Evolutionary conservation across 805 yeast genomes (phyloP).

Genomic region (Lipomyces yamanashiensis): DNA sequence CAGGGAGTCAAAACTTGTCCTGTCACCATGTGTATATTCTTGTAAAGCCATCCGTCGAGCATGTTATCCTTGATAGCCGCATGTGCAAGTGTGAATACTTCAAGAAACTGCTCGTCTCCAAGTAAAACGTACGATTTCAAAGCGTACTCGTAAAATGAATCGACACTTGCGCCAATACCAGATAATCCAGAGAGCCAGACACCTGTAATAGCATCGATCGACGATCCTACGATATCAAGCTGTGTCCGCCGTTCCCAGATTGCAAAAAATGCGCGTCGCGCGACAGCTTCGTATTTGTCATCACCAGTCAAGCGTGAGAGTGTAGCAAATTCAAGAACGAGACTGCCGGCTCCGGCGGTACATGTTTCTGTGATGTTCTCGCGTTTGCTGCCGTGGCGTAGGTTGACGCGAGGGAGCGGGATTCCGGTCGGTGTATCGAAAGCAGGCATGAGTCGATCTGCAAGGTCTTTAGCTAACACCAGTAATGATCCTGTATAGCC

Average conservation of each 20-base stretch:
- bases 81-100: constrained; percentile 65
- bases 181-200: constrained; percentile 63
- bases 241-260: constrained; percentile 71
- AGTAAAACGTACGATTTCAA: constrained; percentile 76
- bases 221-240: constrained; percentile 75
- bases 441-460: constrained; percentile 69
- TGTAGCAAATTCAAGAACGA: constrained; percentile 78
- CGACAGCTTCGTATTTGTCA: constrained; percentile 63
- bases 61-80: constrained; percentile 61
- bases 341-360: constrained; percentile 84
- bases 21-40: constrained; percentile 58
- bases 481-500: constrained; percentile 76
- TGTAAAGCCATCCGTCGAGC: constrained; percentile 56
- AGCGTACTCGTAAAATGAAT: constrained; percentile 88
- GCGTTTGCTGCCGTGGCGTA: constrained; percentile 55
- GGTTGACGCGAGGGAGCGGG: constrained; percentile 81
- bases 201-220: constrained; percentile 64
- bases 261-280: constrained; percentile 66
- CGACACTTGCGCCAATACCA: constrained; percentile 90
- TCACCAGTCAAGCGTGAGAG: constrained; percentile 78
- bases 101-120: constrained; percentile 57
- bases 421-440: constrained; percentile 64
- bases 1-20: constrained; percentile 63
- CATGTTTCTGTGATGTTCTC: constrained; percentile 64
- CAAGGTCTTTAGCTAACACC: constrained; percentile 73